Base-by-base conservation (phyloP, 163 green algal species). In the Coccomyxa subellipsoidea region DNA sequence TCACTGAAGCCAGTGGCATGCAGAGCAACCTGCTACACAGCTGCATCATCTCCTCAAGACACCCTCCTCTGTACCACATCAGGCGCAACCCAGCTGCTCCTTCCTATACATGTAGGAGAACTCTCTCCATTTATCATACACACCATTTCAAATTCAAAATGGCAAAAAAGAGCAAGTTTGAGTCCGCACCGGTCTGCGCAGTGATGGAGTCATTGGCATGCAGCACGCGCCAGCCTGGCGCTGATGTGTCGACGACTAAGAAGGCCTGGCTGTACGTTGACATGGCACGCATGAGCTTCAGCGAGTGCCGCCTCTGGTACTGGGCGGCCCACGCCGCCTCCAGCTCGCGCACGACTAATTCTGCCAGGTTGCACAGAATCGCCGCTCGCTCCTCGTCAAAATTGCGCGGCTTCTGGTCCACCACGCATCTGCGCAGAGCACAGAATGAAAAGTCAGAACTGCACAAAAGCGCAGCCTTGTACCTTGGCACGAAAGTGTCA, bases 381-480 rank as follows among this genome's bases (percentile, higher is more conserved):
- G 89, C 91, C 82, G 88, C 92, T 37, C 78, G 84, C 83, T 94
- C 88, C 0, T 90, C 88, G 40, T 92, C 88, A 78, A 94, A 92
- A 2, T 38, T 77, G 10, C 89, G 88, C 36, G 88, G 87, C 78
- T 81, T 75, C 37, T 71, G 77, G 85, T 94, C 90, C 38, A 91
- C 90, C 34, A 94, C 81, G 79, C 89, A 73, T 8, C 66, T 73
- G 66, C 66, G 66, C 66, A 27, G 18, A 23, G 29, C 47, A 18
- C 47, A 66, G 12, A 66, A 29, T 18, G 18, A 66, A 66, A 12
- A 66, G 12, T 66, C n/a, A n/a, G n/a, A n/a, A n/a, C n/a, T n/a
- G n/a, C n/a, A n/a, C n/a, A n/a, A n/a, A n/a, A n/a, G n/a, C n/a
- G n/a, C n/a, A n/a, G n/a, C n/a, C n/a, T n/a, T n/a, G n/a, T n/a